Percentiles rank a stretch among this genome's conserved stretches.
phyloP scores from a whole-genome alignment of 2,329 filamentous ascomycete genomes.

The Huntiella omanensis region DNA sequence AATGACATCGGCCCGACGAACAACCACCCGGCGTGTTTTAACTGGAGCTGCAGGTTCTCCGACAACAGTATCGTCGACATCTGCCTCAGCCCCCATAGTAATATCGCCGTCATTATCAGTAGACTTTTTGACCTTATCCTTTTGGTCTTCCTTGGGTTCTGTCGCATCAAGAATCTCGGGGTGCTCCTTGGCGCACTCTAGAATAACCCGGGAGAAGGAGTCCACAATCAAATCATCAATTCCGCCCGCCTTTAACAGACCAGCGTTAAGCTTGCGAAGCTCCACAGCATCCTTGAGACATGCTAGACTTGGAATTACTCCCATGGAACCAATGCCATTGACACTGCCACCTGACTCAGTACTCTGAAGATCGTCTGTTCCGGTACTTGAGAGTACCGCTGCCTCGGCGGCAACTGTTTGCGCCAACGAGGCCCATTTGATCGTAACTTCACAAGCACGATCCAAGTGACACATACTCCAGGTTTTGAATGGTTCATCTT shows the following conservation, averaged over 20 bases:
- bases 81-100: constrained; percentile 15
- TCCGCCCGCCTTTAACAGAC: constrained; percentile 63
- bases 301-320: constrained; percentile 22
- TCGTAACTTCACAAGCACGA: constrained; percentile 33
- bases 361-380: constrained; percentile 1
- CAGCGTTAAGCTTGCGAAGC: constrained; percentile 57
- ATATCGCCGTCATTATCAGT: constrained; percentile 3
- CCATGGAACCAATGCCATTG: neutral
- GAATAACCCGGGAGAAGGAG: constrained; percentile 42
- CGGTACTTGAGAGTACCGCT: neutral
- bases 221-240: constrained; percentile 93
- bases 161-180: constrained; percentile 1
- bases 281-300: constrained; percentile 41
- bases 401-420: neutral
- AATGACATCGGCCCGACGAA: constrained; percentile 37
- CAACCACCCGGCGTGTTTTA: constrained; percentile 24
- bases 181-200: constrained; percentile 5
- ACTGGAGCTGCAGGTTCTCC: neutral
- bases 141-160: constrained; percentile 11
- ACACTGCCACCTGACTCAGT: constrained; percentile 14
- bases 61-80: constrained; percentile 11
- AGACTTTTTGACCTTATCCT: constrained; percentile 11
- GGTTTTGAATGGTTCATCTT: constrained; percentile 37
- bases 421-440: constrained; percentile 27
- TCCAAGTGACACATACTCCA: constrained; percentile 38